Conservation (phyloP, 352 stramenopile genomes). For the Pythium apleroticum region DNA sequence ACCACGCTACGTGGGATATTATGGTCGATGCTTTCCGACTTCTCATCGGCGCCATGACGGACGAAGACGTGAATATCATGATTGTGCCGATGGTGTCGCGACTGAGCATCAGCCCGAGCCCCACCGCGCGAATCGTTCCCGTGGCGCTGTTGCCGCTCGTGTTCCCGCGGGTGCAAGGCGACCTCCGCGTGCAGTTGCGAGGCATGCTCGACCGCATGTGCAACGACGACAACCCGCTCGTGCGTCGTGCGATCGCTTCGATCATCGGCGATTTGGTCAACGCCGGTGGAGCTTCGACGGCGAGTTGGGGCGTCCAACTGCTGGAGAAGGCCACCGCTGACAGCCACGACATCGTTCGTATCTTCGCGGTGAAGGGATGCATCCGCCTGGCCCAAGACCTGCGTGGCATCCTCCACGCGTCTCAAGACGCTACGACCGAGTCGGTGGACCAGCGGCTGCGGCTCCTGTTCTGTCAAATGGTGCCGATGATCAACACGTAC, state of each 20-base stretch:
- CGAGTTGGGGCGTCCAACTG: conserved; percentile 72
- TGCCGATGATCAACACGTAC: conserved; percentile 89
- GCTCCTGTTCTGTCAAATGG: conserved; percentile 79
- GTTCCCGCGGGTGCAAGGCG: conserved; percentile 65
- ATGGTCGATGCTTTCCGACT: conserved; percentile 86
- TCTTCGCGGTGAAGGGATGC: conserved; percentile 84
- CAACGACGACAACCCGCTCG: conserved; percentile 83
- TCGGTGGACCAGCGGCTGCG: conserved; percentile 40
- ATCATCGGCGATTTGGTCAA: conserved; percentile 78
- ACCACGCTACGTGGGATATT: conserved; percentile 87
- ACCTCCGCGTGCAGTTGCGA: conserved; percentile 78
- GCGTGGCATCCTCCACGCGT: conserved; percentile 38
- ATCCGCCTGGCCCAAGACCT: conserved; percentile 70
- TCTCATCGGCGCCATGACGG: conserved; percentile 58
- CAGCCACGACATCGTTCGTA: conserved; percentile 86
- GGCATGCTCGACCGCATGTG: conserved; percentile 88
- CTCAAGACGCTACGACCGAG: conserved; percentile 24
- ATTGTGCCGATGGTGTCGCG: conserved; percentile 80
- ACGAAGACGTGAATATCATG: conserved; percentile 58
- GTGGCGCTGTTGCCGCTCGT: conserved; percentile 76
- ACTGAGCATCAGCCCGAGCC: conserved; percentile 81
- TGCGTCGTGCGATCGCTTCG: conserved; percentile 78
- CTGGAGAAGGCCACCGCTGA: conserved; percentile 81
- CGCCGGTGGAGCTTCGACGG: conserved; percentile 47
- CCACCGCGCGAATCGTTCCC: conserved; percentile 80